Conservation (phyloP, 768 basidiomycete species). For the Chalciporus sphaerocephalus region DNA sequence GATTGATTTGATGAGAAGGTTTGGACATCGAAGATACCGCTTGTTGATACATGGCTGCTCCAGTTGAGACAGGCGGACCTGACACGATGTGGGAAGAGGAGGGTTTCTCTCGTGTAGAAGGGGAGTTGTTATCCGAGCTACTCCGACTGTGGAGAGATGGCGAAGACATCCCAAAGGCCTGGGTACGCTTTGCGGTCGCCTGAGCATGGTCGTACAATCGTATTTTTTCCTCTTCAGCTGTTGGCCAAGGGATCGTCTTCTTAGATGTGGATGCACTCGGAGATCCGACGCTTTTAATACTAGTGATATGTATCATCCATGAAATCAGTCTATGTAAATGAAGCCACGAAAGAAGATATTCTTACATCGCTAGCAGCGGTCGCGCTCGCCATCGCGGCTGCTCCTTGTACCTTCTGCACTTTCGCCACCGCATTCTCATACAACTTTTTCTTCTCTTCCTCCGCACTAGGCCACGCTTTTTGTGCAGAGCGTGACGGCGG, state of each 20-base stretch:
- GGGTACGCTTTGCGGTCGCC: conserved; percentile 57
- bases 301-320: conserved; percentile 9
- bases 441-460: conserved; percentile 41
- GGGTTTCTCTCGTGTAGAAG: conserved; percentile 12
- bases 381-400: conserved; percentile 24
- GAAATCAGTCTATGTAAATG: neutral
- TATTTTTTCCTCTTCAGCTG: conserved; percentile 75
- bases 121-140: conserved; percentile 28
- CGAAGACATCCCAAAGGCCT: conserved; percentile 36
- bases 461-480: conserved; percentile 33
- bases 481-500: conserved; percentile 24
- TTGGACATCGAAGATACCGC: conserved; percentile 40
- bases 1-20: conserved; percentile 11
- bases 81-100: conserved; percentile 9
- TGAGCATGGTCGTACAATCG: conserved; percentile 67
- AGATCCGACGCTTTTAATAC: neutral
- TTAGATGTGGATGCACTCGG: conserved; percentile 10
- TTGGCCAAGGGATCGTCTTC: conserved; percentile 42
- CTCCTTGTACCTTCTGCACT: conserved; percentile 38
- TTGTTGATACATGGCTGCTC: conserved; percentile 41
- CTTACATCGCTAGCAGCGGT: conserved; percentile 27
- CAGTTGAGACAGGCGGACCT: conserved; percentile 34
- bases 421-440: conserved; percentile 38
- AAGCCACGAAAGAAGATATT: neutral
- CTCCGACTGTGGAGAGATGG: conserved; percentile 24